Base-by-base conservation (phyloP, 345 rosid species). In the Ailanthus altissimus region DNA sequence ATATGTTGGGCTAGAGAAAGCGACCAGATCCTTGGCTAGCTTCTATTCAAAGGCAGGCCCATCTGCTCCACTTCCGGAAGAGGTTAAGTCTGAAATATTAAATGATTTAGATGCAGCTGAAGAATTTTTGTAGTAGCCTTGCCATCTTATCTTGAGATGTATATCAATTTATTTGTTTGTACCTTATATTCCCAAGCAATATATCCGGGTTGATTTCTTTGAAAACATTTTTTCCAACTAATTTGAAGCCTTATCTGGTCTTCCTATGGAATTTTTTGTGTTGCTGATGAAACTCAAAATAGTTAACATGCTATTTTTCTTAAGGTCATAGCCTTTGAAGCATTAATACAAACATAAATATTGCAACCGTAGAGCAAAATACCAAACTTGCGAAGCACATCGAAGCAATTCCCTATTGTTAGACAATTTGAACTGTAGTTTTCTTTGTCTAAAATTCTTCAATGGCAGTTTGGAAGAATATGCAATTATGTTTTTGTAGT, bases 21-120 rank as follows among this genome's bases (percentile, higher is more conserved):
- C 89, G 58, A 88, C 93, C 43, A 59, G 94, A 82, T 84, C 91
- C 49, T 78, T 95, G 77, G 97, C 99, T 0, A 72, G 82, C 63
- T 95, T 95, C 89, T 95, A 93, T 84, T 90, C 96, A 0, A 90
- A 81, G 84, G 97, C 98, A 0, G 99, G 98, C 2, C 97, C 98
- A 40, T 92, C 99, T 50, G 97, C 97, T 25, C 75, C 89, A 2
- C 86, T 89, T 32, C 90, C 98, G n/a, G 92, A 85, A 51, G 91
- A 87, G 54, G 89, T 92, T 0, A 93, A 88, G 91, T 69, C 88
- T 15, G 85, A 88, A 49, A 91, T 93, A 62, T 81, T 91, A 80
- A 76, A 85, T 7, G 82, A 89, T 85, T 85, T 93, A 76, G 79
- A 56, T 46, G 78, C 57, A 42, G 96, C 93, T 63, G 91, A 96